Percentiles rank a stretch among this genome's conserved stretches.
Evolutionary conservation across 192 early-diverging fungal genomes (phyloP).

Genomic region (Linnemannia zychae): DNA sequence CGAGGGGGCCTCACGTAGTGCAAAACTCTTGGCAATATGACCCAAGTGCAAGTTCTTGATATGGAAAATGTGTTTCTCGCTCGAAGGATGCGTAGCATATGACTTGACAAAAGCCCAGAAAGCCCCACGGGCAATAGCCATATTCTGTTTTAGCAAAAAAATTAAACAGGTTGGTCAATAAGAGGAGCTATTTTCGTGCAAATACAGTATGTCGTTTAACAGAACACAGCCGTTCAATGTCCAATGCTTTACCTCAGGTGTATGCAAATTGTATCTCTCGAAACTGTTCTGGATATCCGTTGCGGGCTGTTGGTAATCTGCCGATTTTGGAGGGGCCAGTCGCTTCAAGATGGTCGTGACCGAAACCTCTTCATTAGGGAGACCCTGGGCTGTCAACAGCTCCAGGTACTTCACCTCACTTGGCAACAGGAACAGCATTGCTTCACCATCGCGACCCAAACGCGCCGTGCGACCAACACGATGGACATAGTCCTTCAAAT

Average conservation of each 20-base stretch:
- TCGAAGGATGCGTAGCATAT: constrained; percentile 91
- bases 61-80: constrained; percentile 95
- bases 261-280: constrained; percentile 79
- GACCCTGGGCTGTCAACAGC: constrained; percentile 74
- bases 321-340: constrained; percentile 67
- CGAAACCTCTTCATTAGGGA: constrained; percentile 63
- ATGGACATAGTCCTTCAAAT: constrained; percentile 96
- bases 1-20: constrained; percentile 92
- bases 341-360: constrained; percentile 73
- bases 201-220: constrained; percentile 4
- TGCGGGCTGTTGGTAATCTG: constrained; percentile 63
- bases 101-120: constrained; percentile 92
- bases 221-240: not conserved
- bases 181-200: constrained; percentile 42
- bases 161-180: constrained; percentile 1
- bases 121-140: constrained; percentile 80
- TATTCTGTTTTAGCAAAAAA: constrained; percentile 54
- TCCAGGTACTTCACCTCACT: constrained; percentile 86
- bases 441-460: constrained; percentile 89
- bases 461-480: constrained; percentile 97
- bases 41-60: constrained; percentile 95
- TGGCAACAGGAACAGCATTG: constrained; percentile 89
- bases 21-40: constrained; percentile 97
- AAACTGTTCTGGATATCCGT: constrained; percentile 68
- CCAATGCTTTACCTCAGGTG: constrained; percentile 65